Evolutionary conservation across 257 asterid species (phyloP), one percentile per base, ranked within the genome.

Genomic region (Gentiana macrophylla): DNA sequence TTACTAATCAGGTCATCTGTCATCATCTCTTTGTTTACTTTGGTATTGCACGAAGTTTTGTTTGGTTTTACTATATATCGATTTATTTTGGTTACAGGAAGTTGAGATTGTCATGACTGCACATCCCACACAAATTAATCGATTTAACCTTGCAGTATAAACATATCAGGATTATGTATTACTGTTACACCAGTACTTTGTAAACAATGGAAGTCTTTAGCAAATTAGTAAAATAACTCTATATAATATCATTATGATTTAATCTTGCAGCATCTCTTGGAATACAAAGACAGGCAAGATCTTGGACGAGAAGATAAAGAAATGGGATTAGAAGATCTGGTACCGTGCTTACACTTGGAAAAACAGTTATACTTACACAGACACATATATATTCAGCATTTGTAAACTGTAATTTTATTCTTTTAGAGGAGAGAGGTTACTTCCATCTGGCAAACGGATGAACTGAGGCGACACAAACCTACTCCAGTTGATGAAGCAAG

Each of bases 401-500:
- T n/a, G n/a, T n/a, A n/a, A n/a, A n/a, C n/a, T n/a, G n/a, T n/a
- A n/a, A n/a, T n/a, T n/a, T n/a, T n/a, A n/a, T 55, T 34, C 45
- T 65, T 60, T 47, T 59, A 90, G 98, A 88, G 78, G 64, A 74
- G 98, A 79, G 96, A 91, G 86, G 84, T 91, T 67, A 78, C 88
- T 74, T 81, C 98, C 35, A 79, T 91, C 65, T 91, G 98, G 98
- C 96, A 84, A 77, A 91, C 98, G 3, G 98, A 91, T 75, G 98
- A 91, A 77, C 86, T 91, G 47, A 83, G 96, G 74, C 92, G 98
- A 60, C 98, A 91, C 72, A 84, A 76, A 67, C 98, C 98, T 63
- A 91, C 98, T 60, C 95, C 98, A 43, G 96, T 91, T 54, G 98
- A 91, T 74, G 98, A 91, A 83, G 98, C 98, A 52, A 79, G 95